These are phyloP conservation scores for Fusarium miscanthi DNA, from an alignment of 2,329 filamentous ascomycete genomes.

Conservation along the genomic window DNA sequence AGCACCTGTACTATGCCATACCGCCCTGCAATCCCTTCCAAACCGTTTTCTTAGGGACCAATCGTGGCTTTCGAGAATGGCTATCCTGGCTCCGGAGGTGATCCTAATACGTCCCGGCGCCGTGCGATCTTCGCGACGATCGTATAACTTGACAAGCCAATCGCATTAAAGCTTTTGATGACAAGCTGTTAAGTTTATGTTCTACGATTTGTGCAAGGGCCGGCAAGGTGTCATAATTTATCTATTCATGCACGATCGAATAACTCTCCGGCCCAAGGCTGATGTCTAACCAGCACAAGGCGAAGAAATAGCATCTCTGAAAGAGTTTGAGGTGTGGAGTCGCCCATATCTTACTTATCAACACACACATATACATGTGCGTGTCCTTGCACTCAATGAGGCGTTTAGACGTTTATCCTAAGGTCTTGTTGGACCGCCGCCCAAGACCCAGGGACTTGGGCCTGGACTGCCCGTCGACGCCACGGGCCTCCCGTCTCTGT, in stretches of 20 bases:
- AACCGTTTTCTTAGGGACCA: slow-evolving; percentile 33
- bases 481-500: slow-evolving; percentile 42
- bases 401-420: slow-evolving; percentile 23
- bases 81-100: slow-evolving; percentile 37
- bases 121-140: slow-evolving; percentile 45
- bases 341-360: not conserved
- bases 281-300: slow-evolving; percentile 9
- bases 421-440: slow-evolving; percentile 25
- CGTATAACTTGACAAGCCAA: slow-evolving; percentile 48
- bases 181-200: slow-evolving; percentile 32
- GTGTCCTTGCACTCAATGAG: slow-evolving; percentile 17
- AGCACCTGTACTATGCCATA: slow-evolving; percentile 18
- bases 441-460: slow-evolving; percentile 40
- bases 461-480: slow-evolving; percentile 44
- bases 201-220: slow-evolving; percentile 13
- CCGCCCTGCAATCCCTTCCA: slow-evolving; percentile 19
- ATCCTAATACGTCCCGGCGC: slow-evolving; percentile 43
- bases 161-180: slow-evolving; percentile 48
- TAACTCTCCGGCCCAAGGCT: slow-evolving; percentile 7
- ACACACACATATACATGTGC: not conserved
- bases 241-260: slow-evolving; percentile 3
- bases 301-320: not conserved
- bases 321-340: slow-evolving; percentile 5
- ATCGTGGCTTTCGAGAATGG: slow-evolving; percentile 29
- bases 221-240: slow-evolving; percentile 8